Conservation (phyloP, 2,329 filamentous ascomycete species). For the Sphaerulina musiva region DNA sequence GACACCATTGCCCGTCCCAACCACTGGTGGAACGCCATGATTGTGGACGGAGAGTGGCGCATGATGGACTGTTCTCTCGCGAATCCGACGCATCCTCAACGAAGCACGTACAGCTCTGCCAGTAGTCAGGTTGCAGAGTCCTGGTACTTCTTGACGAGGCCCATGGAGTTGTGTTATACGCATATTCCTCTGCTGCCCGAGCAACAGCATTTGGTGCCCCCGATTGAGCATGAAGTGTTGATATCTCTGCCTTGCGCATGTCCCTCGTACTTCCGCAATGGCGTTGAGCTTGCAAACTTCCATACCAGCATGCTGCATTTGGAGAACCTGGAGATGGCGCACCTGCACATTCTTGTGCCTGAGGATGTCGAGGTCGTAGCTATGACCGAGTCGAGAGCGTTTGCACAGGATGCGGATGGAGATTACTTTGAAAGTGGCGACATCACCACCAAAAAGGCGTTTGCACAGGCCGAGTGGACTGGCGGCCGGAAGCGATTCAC, state of each 20-base stretch:
- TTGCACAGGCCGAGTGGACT: slow-evolving; percentile 89
- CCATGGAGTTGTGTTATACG: slow-evolving; percentile 88
- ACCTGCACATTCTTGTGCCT: slow-evolving; percentile 81
- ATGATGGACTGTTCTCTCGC: slow-evolving; percentile 92
- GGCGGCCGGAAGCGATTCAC: slow-evolving; percentile 83
- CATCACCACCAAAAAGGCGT: slow-evolving; percentile 71
- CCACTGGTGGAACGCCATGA: slow-evolving; percentile 95
- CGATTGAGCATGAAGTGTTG: slow-evolving; percentile 76
- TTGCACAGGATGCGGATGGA: slow-evolving; percentile 75
- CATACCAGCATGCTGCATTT: slow-evolving; percentile 81
- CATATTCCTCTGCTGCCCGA: slow-evolving; percentile 81
- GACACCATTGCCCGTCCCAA: slow-evolving; percentile 80
- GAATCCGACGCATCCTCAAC: slow-evolving; percentile 79
- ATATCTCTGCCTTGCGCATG: slow-evolving; percentile 80
- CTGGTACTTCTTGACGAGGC: slow-evolving; percentile 91
- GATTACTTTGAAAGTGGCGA: slow-evolving; percentile 93
- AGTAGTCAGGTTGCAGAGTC: slow-evolving; percentile 65
- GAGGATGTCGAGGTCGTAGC: slow-evolving; percentile 85
- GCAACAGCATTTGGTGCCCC: slow-evolving; percentile 89
- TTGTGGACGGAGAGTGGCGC: slow-evolving; percentile 92
- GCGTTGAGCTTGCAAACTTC: slow-evolving; percentile 74
- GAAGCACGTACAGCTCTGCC: slow-evolving; percentile 68
- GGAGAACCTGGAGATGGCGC: slow-evolving; percentile 88
- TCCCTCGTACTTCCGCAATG: slow-evolving; percentile 79
- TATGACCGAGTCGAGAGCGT: slow-evolving; percentile 80